Percentiles rank a stretch among this genome's conserved stretches.
phyloP scores from a whole-genome alignment of 2,329 filamentous ascomycete genomes.

The Aspergillus arachidicola region DNA sequence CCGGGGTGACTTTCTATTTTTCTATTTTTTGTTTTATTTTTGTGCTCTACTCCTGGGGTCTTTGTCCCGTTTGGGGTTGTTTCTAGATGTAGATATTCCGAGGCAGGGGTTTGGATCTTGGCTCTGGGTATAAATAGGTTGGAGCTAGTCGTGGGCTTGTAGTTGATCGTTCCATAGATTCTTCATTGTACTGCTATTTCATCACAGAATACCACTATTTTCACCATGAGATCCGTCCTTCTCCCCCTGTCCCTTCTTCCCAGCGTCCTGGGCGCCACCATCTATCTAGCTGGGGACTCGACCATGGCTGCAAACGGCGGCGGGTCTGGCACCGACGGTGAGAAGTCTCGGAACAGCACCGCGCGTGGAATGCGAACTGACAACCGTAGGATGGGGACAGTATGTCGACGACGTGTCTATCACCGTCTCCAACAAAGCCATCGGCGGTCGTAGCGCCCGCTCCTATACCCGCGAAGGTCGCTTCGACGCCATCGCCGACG shows the following conservation, averaged over 20 bases:
- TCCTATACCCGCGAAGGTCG: constrained; percentile 68
- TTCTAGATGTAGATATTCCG: neutral
- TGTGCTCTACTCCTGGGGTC: neutral
- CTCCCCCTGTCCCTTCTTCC: constrained; percentile 27
- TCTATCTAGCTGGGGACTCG: constrained; percentile 39
- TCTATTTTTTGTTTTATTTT: neutral
- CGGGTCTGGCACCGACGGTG: constrained; percentile 29
- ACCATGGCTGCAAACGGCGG: constrained; percentile 34
- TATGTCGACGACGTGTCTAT: constrained; percentile 58
- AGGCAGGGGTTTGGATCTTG: neutral
- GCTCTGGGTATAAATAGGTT: neutral
- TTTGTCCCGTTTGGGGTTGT: neutral
- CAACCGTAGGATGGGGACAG: constrained; percentile 60
- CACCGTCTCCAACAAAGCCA: constrained; percentile 64
- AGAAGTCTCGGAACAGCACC: neutral
- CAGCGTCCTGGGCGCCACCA: constrained; percentile 25
- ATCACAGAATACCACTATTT: neutral
- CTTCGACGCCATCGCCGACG: constrained; percentile 59
- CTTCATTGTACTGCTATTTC: neutral
- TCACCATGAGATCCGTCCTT: constrained; percentile 24
- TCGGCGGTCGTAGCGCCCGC: constrained; percentile 67
- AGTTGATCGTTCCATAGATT: neutral
- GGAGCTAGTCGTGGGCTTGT: neutral
- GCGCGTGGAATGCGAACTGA: neutral
- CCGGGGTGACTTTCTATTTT: neutral